Conservation (phyloP, 805 yeast species). For the Yamadazyma laniorum region DNA sequence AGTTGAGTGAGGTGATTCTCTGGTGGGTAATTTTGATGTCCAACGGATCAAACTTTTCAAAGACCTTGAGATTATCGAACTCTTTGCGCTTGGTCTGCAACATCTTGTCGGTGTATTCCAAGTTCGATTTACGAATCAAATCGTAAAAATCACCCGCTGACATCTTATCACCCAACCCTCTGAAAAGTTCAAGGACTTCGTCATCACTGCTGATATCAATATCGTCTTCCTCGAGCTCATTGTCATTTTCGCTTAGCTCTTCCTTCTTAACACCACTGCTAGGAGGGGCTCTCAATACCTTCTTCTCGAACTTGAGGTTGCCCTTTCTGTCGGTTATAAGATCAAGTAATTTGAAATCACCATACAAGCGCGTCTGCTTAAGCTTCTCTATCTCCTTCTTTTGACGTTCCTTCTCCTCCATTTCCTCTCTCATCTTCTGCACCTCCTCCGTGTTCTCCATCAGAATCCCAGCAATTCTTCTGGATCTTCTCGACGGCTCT, state of each 20-base stretch:
- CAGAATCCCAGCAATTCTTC: slow-evolving; percentile 72
- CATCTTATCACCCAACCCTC: slow-evolving; percentile 47
- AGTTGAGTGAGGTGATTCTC: slow-evolving; percentile 68
- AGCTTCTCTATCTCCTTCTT: slow-evolving; percentile 46
- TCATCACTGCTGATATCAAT: slow-evolving; percentile 18
- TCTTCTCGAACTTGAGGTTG: slow-evolving; percentile 27
- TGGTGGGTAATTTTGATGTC: slow-evolving; percentile 69
- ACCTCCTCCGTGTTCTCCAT: slow-evolving; percentile 49
- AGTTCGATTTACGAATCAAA: slow-evolving; percentile 33
- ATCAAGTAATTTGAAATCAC: slow-evolving; percentile 64
- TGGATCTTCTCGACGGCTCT: slow-evolving; percentile 70
- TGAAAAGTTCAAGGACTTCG: slow-evolving; percentile 32
- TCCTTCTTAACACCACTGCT: slow-evolving; percentile 9
- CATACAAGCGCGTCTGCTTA: slow-evolving; percentile 59
- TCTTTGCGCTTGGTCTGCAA: slow-evolving; percentile 51
- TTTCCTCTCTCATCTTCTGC: slow-evolving; percentile 33
- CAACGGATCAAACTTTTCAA: slow-evolving; percentile 60
- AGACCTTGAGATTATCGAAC: slow-evolving; percentile 50
- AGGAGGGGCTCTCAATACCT: slow-evolving; percentile 18
- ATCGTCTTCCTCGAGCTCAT: slow-evolving; percentile 6
- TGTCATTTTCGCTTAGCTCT: slow-evolving; percentile 7
- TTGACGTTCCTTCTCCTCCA: slow-evolving; percentile 30
- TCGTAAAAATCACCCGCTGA: slow-evolving; percentile 74
- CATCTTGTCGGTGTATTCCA: slow-evolving; percentile 33
- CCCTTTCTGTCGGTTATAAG: slow-evolving; percentile 45